Percentiles rank a stretch among this genome's conserved stretches.
Evolutionary conservation across 441 rosid genomes (phyloP).

Genomic region (Erodium texanum): DNA sequence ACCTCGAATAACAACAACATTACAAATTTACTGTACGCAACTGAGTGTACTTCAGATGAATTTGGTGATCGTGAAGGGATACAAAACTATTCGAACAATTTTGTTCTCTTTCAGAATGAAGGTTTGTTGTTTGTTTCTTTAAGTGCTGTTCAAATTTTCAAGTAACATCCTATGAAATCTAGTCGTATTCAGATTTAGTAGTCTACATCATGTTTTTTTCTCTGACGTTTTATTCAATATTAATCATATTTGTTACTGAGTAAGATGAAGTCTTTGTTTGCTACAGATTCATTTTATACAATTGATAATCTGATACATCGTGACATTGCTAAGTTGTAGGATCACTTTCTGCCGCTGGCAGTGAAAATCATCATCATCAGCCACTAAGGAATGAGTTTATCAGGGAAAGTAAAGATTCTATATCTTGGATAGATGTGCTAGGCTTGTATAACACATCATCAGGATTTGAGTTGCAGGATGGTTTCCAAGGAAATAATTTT

Average conservation of each 20-base stretch:
- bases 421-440: slow-evolving; percentile 44
- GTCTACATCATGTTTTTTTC: too few relatives aligned
- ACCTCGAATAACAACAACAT: slow-evolving; percentile 26
- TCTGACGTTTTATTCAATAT: too few relatives aligned
- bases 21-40: slow-evolving; percentile 22
- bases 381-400: too few relatives aligned
- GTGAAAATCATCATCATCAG: too few relatives aligned
- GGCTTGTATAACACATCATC: slow-evolving; percentile 34
- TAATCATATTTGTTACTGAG: too few relatives aligned
- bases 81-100: slow-evolving; percentile 29
- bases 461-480: slow-evolving; percentile 33
- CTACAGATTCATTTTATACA: too few relatives aligned
- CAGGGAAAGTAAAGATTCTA: too few relatives aligned
- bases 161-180: slow-evolving; percentile 8
- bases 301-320: too few relatives aligned
- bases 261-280: too few relatives aligned
- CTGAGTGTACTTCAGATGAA: slow-evolving; percentile 29
- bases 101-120: slow-evolving; percentile 35
- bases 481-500: slow-evolving; percentile 22
- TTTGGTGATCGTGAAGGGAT: slow-evolving; percentile 31
- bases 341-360: too few relatives aligned
- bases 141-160: slow-evolving; percentile 8
- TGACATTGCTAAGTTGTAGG: too few relatives aligned
- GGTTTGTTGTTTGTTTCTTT: slow-evolving; percentile 38
- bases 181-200: not conserved